Evolutionary conservation across 1,284 basidiomycete species (phyloP), one percentile per base, ranked within the genome.

Genomic region (Trichosporon coremiiforme): DNA sequence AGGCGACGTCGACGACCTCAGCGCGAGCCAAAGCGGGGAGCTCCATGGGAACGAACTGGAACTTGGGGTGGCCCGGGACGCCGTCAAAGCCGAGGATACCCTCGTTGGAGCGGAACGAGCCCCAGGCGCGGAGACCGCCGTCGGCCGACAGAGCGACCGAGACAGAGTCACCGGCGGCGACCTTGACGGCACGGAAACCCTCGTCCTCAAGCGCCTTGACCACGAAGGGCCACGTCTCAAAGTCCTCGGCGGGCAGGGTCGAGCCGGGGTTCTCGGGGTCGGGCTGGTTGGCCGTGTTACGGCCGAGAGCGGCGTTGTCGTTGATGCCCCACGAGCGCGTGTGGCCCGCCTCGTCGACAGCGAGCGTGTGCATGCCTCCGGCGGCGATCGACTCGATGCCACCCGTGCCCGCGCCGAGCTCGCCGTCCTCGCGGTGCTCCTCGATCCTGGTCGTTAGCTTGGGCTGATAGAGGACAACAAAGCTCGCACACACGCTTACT

Each of bases 231-330:
- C 88, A 84, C 63, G 90, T 87, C 63, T 93, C 93, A 71, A 93
- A 87, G 62, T 90, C 89, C 74, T 95, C 93, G n/a, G 89, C 84
- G 72, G 90, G 89, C 68, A 92, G 82, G 71, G 86, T 86, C 63
- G 86, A 79, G 10, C 84, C 87, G 7, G 88, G 87, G 65, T 89
- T 87, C 31, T 74, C 73, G 8, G 83, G 62, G 78, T 93, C 89
- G 9, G 89, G 87, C 47, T 91, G 86, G 68, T 90, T 87, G 66
- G 87, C 85, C 1, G 93, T 95, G 70, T 88, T 82, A 70, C 94
- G 88, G n/a, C 95, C 95, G 31, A 98, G 87, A 50, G 93, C 91
- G 66, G 92, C 94, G 76, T 94, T 91, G 80, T 98, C 95, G 80
- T 98, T 97, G 73, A 93, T 90, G 63, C 94, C 94, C 84, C 91